These are phyloP conservation scores for Condylostoma magnum DNA, from an alignment of 169 alveolate genomes.

Conservation along the genomic window DNA sequence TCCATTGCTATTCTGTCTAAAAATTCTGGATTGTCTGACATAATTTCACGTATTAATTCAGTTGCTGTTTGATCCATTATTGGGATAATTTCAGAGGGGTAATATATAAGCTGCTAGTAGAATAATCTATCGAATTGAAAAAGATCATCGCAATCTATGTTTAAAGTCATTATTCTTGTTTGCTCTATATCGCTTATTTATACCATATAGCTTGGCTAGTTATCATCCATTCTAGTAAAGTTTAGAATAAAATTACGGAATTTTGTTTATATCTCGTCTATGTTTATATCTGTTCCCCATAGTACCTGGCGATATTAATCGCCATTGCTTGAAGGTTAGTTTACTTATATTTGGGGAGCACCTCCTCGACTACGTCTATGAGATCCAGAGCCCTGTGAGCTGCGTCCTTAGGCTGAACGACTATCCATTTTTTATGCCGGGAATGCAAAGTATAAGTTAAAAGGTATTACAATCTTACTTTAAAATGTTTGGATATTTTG, in stretches of 20 bases:
- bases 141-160: conserved; percentile 86
- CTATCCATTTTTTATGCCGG: too few relatives aligned
- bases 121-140: conserved; percentile 78
- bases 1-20: neutral
- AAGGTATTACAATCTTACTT: too few relatives aligned
- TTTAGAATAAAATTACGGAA: conserved; percentile 60
- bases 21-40: conserved; percentile 1
- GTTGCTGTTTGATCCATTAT: conserved; percentile 89
- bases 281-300: conserved; percentile 79
- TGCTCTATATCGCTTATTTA: conserved; percentile 54
- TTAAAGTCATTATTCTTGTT: conserved; percentile 55
- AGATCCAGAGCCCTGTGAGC: too few relatives aligned
- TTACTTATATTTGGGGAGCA: too few relatives aligned
- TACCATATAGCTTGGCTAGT: conserved; percentile 51
- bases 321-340: conserved; percentile 34
- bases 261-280: conserved; percentile 48
- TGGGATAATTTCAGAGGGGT: conserved; percentile 94
- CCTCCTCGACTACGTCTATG: too few relatives aligned
- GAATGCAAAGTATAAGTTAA: too few relatives aligned
- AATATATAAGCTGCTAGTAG: conserved; percentile 85
- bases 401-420: too few relatives aligned
- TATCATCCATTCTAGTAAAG: conserved; percentile 37
- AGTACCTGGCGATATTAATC: conserved; percentile 51
- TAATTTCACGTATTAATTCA: conserved; percentile 73
- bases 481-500: too few relatives aligned